Conservation (phyloP, 208 protist species). For the Naegleria gruberi region DNA sequence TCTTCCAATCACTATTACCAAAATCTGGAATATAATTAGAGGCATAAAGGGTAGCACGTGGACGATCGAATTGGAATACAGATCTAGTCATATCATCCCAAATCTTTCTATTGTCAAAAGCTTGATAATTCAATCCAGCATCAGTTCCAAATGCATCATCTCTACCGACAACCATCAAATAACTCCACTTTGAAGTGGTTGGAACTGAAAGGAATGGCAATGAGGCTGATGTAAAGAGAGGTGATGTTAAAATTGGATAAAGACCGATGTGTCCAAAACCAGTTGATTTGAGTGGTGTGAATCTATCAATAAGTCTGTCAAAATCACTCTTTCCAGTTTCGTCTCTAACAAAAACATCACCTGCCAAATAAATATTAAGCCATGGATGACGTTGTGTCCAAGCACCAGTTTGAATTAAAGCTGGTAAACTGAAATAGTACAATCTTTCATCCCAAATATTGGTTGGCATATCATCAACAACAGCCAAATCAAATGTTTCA, state of each 20-base stretch:
- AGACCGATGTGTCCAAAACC: not conserved
- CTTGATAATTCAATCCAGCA: not conserved
- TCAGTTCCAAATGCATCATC: not conserved
- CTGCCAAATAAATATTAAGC: not conserved
- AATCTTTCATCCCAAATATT: not conserved
- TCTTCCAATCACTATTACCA: not conserved
- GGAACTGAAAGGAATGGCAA: not conserved
- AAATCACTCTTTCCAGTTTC: not conserved
- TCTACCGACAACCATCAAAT: not conserved
- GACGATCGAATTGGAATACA: not conserved
- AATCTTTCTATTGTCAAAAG: not conserved
- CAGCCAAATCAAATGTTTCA: not conserved
- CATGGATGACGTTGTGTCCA: not conserved
- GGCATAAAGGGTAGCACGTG: not conserved
- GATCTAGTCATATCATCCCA: not conserved
- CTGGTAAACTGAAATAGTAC: not conserved
- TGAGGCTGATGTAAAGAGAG: not conserved
- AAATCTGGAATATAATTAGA: not conserved
- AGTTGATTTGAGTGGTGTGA: not conserved
- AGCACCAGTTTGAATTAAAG: not conserved
- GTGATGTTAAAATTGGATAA: not conserved
- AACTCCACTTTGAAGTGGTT: not conserved
- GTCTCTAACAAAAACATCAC: not conserved
- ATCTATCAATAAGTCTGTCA: not conserved
- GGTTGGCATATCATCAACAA: not conserved